These are phyloP conservation scores for Colletotrichum sidae DNA, from an alignment of 2,329 filamentous ascomycete species.

Conservation along the genomic window DNA sequence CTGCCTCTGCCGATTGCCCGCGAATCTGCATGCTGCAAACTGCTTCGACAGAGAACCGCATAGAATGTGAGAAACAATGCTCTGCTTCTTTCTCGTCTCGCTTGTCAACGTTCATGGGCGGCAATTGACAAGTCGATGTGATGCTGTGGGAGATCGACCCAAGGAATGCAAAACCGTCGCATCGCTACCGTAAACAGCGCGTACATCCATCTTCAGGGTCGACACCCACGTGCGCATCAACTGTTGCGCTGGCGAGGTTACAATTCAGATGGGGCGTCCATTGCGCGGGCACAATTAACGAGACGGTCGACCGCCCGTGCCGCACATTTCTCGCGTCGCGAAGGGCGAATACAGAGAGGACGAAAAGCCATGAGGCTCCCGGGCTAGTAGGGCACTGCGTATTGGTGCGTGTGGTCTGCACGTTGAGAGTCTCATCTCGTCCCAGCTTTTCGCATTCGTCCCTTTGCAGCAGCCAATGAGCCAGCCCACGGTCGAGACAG, in stretches of 20 bases:
- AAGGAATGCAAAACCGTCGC: conserved; percentile 13
- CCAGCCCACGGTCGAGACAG: conserved; percentile 22
- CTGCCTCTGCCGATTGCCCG: no score
- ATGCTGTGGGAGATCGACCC: conserved; percentile 25
- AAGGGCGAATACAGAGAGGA: background rate
- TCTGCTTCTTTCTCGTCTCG: conserved; percentile 7
- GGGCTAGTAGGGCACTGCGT: background rate
- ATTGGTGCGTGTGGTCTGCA: background rate
- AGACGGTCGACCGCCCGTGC: background rate
- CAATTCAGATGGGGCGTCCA: conserved; percentile 27
- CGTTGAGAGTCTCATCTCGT: conserved; percentile 1
- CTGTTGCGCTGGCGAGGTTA: background rate
- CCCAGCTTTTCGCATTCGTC: conserved; percentile 10
- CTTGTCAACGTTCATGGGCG: background rate
- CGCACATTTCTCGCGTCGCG: conserved; percentile 5
- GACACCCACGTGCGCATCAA: conserved; percentile 30
- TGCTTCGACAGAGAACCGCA: conserved; percentile 3
- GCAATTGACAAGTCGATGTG: conserved; percentile 7
- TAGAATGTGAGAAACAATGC: background rate
- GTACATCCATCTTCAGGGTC: conserved; percentile 8
- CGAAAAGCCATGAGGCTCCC: conserved; percentile 2
- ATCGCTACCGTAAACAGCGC: background rate
- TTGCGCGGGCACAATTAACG: background rate
- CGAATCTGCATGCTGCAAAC: background rate
- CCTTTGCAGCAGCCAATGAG: conserved; percentile 9